Evolutionary conservation across 371 early-diverging fungal genomes (phyloP).

Genomic region (Mucor irregularis): DNA sequence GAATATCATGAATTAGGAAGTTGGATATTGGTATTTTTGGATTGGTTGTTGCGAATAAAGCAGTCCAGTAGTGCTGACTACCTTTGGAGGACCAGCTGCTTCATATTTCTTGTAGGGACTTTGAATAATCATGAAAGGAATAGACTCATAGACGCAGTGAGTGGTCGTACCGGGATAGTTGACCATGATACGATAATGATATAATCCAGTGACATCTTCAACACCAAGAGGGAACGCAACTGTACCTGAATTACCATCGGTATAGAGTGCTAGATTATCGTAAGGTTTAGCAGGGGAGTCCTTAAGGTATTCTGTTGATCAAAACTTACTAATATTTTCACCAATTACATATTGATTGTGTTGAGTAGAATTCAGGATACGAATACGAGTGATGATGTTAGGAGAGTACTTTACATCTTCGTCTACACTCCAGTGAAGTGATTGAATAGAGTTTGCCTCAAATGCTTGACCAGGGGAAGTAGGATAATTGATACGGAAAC

Average conservation of each 20-base stretch:
- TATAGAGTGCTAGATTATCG: slow-evolving; percentile 13
- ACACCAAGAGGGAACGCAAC: slow-evolving; percentile 25
- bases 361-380: slow-evolving; percentile 33
- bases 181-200: slow-evolving; percentile 42
- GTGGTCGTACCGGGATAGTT: slow-evolving; percentile 27
- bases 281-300: not conserved
- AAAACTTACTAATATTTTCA: slow-evolving; percentile 34
- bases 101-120: slow-evolving; percentile 13
- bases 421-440: slow-evolving; percentile 31
- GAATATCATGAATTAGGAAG: too few relatives aligned
- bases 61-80: too few relatives aligned
- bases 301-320: too few relatives aligned
- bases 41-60: too few relatives aligned
- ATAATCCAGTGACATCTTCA: slow-evolving; percentile 24
- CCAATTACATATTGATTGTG: slow-evolving; percentile 35
- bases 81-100: slow-evolving; percentile 9
- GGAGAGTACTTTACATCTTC: slow-evolving; percentile 19
- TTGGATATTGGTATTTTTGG: too few relatives aligned
- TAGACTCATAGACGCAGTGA: slow-evolving; percentile 38
- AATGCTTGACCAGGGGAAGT: slow-evolving; percentile 26
- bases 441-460: slow-evolving; percentile 21
- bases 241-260: slow-evolving; percentile 17
- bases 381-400: slow-evolving; percentile 37
- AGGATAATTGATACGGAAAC: slow-evolving; percentile 34
- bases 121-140: slow-evolving; percentile 33